Evolutionary conservation across 225 moss, liverwort and hornwort genomes (phyloP).

Genomic region (Antitrichia curtipendula): DNA sequence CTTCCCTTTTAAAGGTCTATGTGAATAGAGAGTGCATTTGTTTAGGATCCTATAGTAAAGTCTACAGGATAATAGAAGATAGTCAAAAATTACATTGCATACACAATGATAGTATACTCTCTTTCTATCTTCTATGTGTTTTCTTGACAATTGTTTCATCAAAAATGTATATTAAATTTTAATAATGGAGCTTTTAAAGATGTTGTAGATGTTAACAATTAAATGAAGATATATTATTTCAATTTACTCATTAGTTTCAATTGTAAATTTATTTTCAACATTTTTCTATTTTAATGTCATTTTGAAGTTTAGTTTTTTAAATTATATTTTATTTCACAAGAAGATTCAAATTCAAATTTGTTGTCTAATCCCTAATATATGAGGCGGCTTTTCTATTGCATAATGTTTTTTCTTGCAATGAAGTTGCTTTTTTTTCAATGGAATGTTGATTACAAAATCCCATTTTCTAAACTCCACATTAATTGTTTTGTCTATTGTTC

Average conservation of each 20-base stretch:
- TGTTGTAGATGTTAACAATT: neutral
- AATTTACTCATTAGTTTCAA: neutral
- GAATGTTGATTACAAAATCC: neutral
- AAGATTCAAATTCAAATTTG: neutral
- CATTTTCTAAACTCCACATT: neutral
- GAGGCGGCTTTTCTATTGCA: neutral
- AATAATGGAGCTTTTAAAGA: neutral
- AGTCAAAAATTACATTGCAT: neutral
- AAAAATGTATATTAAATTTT: neutral
- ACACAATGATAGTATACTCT: accelerated
- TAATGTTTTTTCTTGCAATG: neutral
- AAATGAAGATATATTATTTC: neutral
- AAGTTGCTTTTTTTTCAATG: neutral
- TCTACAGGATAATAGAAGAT: neutral
- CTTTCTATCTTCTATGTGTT: neutral
- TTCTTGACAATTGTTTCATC: neutral
- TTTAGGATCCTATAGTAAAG: neutral
- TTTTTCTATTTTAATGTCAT: neutral
- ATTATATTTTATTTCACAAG: accelerated
- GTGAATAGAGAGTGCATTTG: accelerated
- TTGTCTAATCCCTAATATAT: neutral
- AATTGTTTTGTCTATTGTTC: neutral
- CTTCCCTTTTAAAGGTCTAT: accelerated
- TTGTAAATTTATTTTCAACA: neutral
- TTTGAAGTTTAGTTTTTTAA: neutral